Base-by-base conservation (phyloP, 108 stramenopile species). In the Cyclotella atomus region DNA sequence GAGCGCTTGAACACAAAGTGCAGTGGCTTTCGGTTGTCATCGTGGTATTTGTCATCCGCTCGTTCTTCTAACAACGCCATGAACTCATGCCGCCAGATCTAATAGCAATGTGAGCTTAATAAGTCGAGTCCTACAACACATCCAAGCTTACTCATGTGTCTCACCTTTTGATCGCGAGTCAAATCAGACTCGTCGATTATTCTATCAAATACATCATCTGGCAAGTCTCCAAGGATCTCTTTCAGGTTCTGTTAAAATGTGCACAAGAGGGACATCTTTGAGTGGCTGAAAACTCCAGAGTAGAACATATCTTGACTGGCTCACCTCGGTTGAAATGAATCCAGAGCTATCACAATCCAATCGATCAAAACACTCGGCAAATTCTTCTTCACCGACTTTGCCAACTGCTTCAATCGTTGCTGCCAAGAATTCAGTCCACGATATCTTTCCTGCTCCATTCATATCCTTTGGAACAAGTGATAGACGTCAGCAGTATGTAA, bases 391-490 rank as follows among this genome's bases (percentile, higher is more conserved):
- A 23, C 75, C 84, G 60, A 89, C 70, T 24, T 65, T 65, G 0
- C 83, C 83, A 29, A 82, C 71, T 24, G 85, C 85, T 79, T 95
- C 94, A 38, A 96, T 68, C 7, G 91, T 91, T 15, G 95, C 91
- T n/a, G 92, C 92, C 23, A 93, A 70, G 76, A 96, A 96, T 68
- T 96, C 95, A 25, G 87, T 88, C 77, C 94, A 97, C 30, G 84
- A 73, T 5, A 97, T 84, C 25, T 72, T 76, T 19, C 89, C 92
- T 29, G 81, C 82, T 17, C 85, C 86, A 79, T 94, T 89, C 54
- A 95, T 61, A 75, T 97, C 70, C 76, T 81, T 62, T 38, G 24
- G 73, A 19, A 32, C 33, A 67, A 76, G 70, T 59, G 70, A 25
- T 52, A 78, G 25, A 3, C 0, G 7, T 17, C 30, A 59, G 14